These are phyloP conservation scores for Kazachstania bromeliacearum DNA, from an alignment of 805 yeast species.

Conservation along the genomic window DNA sequence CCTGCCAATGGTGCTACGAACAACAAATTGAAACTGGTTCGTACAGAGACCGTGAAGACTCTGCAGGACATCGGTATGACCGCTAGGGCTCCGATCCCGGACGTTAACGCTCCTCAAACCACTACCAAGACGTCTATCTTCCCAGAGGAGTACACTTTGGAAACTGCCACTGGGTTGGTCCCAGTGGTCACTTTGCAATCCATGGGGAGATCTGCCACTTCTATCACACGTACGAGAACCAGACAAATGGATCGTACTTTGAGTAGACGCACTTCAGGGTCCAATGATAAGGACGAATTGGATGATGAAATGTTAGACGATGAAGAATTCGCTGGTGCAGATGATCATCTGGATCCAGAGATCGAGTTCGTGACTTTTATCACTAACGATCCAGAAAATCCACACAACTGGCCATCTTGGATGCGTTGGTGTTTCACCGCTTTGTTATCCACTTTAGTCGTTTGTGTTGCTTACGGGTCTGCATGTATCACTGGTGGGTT, in stretches of 20 bases:
- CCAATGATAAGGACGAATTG: constrained; percentile 8
- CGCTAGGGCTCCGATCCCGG: constrained; percentile 44
- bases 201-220: constrained; percentile 45
- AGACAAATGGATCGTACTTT: constrained; percentile 21
- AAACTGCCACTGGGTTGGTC: constrained; percentile 81
- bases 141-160: constrained; percentile 88
- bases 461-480: constrained; percentile 89
- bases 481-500: constrained; percentile 85
- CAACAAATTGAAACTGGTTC: constrained; percentile 31
- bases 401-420: constrained; percentile 66
- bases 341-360: constrained; percentile 45
- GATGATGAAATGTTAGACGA: constrained; percentile 12
- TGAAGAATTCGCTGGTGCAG: constrained; percentile 17
- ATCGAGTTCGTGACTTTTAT: constrained; percentile 79
- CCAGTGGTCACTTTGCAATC: constrained; percentile 64
- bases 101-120: constrained; percentile 45
- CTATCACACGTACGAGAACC: constrained; percentile 32
- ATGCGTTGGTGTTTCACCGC: constrained; percentile 60
- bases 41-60: constrained; percentile 69
- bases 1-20: constrained; percentile 6
- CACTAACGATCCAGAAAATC: constrained; percentile 78
- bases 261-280: constrained; percentile 5
- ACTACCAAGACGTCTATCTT: constrained; percentile 57
- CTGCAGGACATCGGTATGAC: constrained; percentile 54
- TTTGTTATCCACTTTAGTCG: constrained; percentile 59